A percentile compares a stretch with the other conserved stretches of the same genome.
Conservation (phyloP, 2,329 filamentous ascomycete species). For the Diaporthe velutina region DNA sequence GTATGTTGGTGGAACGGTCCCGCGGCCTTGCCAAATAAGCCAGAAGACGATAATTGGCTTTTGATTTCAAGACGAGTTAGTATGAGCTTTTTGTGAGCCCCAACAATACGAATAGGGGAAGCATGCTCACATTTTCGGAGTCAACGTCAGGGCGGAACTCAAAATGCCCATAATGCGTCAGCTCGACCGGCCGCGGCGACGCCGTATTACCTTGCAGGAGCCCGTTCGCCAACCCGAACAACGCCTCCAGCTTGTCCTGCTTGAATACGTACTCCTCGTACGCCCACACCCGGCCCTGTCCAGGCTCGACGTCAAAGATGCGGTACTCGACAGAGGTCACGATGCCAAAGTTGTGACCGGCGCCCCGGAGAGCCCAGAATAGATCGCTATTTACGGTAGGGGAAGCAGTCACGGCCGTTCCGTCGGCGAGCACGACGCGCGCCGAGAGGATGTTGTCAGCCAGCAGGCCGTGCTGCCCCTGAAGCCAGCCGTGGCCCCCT, state of each 20-base stretch:
- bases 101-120: too few species aligned
- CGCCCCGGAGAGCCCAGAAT: constrained; percentile 56
- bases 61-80: neutral
- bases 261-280: constrained; percentile 32
- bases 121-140: constrained; percentile 1
- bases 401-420: constrained; percentile 5
- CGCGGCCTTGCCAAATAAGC: constrained; percentile 28
- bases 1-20: constrained; percentile 2
- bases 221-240: constrained; percentile 22
- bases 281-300: constrained; percentile 1
- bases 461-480: constrained; percentile 22
- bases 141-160: neutral
- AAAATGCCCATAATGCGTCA: constrained; percentile 26
- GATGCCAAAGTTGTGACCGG: constrained; percentile 43
- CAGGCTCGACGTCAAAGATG: constrained; percentile 20
- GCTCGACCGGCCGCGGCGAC: constrained; percentile 30
- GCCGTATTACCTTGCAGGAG: neutral
- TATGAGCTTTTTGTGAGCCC: neutral
- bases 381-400: constrained; percentile 50
- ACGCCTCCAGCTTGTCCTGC: constrained; percentile 26
- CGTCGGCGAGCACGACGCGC: constrained; percentile 16
- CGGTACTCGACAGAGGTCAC: constrained; percentile 9
- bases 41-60: constrained; percentile 32
- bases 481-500: constrained; percentile 29
- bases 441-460: constrained; percentile 23